A percentile compares a stretch with the other conserved stretches of the same genome.
These are phyloP conservation scores for Exophiala sp. DNA, from an alignment of 2,329 filamentous ascomycete species.

Conservation along the genomic window DNA sequence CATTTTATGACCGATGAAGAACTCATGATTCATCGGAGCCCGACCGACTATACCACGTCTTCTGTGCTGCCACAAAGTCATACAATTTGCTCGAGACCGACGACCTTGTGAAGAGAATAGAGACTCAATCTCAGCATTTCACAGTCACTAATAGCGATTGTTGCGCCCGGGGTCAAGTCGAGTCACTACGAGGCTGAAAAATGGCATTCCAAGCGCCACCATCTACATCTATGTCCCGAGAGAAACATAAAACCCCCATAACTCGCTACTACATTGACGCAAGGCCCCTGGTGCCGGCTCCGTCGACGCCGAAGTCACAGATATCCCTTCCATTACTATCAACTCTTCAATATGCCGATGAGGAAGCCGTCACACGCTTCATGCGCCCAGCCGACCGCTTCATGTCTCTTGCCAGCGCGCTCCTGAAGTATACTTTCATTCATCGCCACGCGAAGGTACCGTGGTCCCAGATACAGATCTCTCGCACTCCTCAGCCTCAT, in stretches of 20 bases:
- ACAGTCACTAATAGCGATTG: too few relatives aligned
- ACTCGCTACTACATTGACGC: constrained; percentile 46
- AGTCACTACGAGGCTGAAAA: background rate
- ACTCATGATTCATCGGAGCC: too few relatives aligned
- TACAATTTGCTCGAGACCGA: too few relatives aligned
- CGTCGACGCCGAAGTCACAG: constrained; percentile 14
- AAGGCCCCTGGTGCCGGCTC: constrained; percentile 33
- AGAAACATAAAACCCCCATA: constrained; percentile 24
- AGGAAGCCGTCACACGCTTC: constrained; percentile 47
- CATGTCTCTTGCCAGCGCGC: constrained; percentile 59
- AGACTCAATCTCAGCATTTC: too few relatives aligned
- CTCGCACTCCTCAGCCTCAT: constrained; percentile 48
- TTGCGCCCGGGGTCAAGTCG: too few relatives aligned
- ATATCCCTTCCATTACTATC: constrained; percentile 38
- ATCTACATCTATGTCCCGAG: background rate
- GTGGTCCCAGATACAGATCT: constrained; percentile 56
- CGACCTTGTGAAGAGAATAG: too few relatives aligned
- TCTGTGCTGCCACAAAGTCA: too few relatives aligned
- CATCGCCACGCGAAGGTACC: constrained; percentile 53
- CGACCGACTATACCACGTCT: too few relatives aligned
- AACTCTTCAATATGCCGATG: constrained; percentile 46
- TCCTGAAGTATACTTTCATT: constrained; percentile 61
- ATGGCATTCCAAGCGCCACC: constrained; percentile 4
- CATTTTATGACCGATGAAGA: too few relatives aligned
- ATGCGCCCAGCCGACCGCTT: constrained; percentile 55